phyloP scores from a whole-genome alignment of 2,329 filamentous ascomycete species.

The Trichophaea hybrida region DNA sequence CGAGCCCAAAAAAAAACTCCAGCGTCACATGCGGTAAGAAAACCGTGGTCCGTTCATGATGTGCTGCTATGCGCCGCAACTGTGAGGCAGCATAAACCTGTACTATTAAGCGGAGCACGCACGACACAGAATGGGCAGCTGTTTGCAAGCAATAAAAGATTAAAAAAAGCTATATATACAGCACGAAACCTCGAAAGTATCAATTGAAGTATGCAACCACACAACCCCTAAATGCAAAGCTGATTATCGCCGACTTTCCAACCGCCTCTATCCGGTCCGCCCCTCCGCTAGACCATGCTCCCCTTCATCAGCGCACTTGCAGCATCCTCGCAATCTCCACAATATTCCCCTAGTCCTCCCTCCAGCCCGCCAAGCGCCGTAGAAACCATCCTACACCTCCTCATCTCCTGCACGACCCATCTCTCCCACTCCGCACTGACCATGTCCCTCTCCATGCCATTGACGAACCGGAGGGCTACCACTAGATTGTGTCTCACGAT shows the following conservation, averaged over 20 bases:
- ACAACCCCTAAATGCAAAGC: background rate
- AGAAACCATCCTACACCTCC: conserved; percentile 49
- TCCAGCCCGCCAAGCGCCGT: conserved; percentile 32
- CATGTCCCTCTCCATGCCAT: conserved; percentile 75
- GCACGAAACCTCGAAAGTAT: too few relatives aligned
- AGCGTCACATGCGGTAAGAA: too few relatives aligned
- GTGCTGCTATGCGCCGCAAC: too few relatives aligned
- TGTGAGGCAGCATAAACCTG: too few relatives aligned
- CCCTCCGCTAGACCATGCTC: background rate
- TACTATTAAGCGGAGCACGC: too few relatives aligned
- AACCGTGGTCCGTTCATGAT: too few relatives aligned
- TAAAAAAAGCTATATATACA: background rate
- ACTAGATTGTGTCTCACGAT: conserved; percentile 78
- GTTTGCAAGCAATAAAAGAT: too few relatives aligned
- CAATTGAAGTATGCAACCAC: too few relatives aligned
- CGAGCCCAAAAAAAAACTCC: too few relatives aligned
- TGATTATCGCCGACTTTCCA: background rate
- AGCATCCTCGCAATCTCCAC: conserved; percentile 1
- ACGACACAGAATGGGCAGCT: too few relatives aligned
- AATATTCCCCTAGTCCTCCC: conserved; percentile 30
- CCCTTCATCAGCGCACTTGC: background rate
- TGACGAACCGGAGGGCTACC: conserved; percentile 79
- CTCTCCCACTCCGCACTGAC: conserved; percentile 82
- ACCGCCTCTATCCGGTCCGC: background rate
- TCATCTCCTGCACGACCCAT: conserved; percentile 70